Evolutionary conservation across 2,329 filamentous ascomycete genomes (phyloP), one percentile per base, ranked within the genome.

Genomic region (Verticillium dahliae): DNA sequence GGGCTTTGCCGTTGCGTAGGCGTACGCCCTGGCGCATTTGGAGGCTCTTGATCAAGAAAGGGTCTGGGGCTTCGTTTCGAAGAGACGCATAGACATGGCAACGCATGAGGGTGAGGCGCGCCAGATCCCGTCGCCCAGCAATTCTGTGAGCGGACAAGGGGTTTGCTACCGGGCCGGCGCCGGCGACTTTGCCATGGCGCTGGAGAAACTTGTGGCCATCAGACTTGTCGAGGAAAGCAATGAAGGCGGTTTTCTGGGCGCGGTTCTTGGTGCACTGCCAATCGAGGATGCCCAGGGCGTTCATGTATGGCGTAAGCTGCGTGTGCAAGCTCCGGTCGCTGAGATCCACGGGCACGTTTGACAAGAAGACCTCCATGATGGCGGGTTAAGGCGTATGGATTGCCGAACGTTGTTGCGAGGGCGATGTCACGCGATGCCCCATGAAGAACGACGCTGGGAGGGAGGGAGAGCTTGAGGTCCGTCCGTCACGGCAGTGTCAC

Each of bases 341-440:
- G 35, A 83, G 65, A 34, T 75, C 70, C 10, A 59, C 35, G 1
- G 81, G 80, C 14, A 85, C 71, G 11, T 77, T 76, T 14, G 60
- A 64, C 37, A 84, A 66, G 39, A 77, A 77, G 11, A 80, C 75
- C 63, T 84, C 80, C 77, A 85, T 83, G 6, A 31, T 31, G 4
- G 27, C 27, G 27, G 27, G 5, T 31, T 5, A 4, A 31, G 27
- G 27, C 27, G 3, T 4, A 31, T 5, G 27, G 27, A 4, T 31
- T 31, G 27, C 27, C 27, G 27, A 31, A 31, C 27, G 27, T 31
- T 31, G 2, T 31, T 31, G 27, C 27, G 27, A 31, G 27, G 27
- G 1, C 27, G 3, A 31, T 31, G 27, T 31, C 27, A 31, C 27
- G 27, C 27, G 27, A 31, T 31, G 27, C 27, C 27, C 27, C 27